A percentile compares a stretch with the other conserved stretches of the same genome.
These are phyloP conservation scores for Scolecobasidium constrictum DNA, from an alignment of 2,329 filamentous ascomycete species.

Conservation along the genomic window DNA sequence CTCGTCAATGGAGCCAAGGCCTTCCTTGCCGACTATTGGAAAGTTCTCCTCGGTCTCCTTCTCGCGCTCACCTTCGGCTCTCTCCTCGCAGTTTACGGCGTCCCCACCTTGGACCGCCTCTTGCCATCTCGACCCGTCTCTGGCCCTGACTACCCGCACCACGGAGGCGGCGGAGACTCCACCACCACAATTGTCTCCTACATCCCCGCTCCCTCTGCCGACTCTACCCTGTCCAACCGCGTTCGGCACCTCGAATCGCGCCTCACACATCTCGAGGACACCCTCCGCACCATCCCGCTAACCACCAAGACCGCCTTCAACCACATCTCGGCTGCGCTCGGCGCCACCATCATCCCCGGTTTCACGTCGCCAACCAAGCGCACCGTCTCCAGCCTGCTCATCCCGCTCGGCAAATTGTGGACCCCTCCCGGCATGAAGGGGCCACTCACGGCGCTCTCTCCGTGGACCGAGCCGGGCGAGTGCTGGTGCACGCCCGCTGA, in stretches of 20 bases:
- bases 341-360: not conserved
- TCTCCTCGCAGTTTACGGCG: not conserved
- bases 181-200: conserved; percentile 1
- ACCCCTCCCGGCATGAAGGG: conserved; percentile 21
- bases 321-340: not conserved
- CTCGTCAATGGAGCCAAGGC: not conserved
- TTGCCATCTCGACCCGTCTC: not conserved
- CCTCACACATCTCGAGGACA: conserved; percentile 1
- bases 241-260: not conserved
- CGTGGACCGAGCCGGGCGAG: conserved; percentile 72
- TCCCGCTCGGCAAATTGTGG: conserved; percentile 42
- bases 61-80: not conserved
- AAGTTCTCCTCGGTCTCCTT: not conserved
- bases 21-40: not conserved
- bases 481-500: conserved; percentile 68
- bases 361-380: conserved; percentile 11
- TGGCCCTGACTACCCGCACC: not conserved
- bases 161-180: not conserved
- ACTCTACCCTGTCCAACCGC: not conserved
- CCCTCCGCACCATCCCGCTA: not conserved
- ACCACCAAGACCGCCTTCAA: not conserved
- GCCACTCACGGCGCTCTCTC: conserved; percentile 46
- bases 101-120: not conserved
- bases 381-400: conserved; percentile 42
- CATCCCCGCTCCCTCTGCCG: not conserved